Evolutionary conservation across 371 early-diverging fungal species (phyloP).

Genomic region (Lichtheimia corymbifera): DNA sequence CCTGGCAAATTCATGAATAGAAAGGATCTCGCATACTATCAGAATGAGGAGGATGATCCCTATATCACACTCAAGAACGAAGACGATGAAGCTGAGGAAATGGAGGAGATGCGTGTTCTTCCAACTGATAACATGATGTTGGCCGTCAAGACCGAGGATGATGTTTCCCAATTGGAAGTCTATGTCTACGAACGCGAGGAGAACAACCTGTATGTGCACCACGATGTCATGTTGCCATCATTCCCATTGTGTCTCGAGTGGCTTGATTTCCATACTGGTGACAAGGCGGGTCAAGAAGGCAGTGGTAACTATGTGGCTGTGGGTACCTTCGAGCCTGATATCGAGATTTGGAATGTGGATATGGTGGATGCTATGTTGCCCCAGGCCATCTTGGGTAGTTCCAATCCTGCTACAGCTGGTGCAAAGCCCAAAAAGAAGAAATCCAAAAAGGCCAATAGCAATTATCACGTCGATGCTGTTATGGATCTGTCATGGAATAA

Average conservation of each 20-base stretch:
- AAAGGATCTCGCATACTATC: constrained; percentile 80
- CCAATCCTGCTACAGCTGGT: neutral
- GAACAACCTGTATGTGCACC: constrained; percentile 94
- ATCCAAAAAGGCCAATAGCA: constrained; percentile 62
- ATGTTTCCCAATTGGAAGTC: constrained; percentile 91
- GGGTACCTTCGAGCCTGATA: constrained; percentile 94
- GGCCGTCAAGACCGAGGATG: constrained; percentile 94
- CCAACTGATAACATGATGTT: constrained; percentile 86
- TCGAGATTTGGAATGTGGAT: constrained; percentile 98
- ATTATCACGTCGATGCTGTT: constrained; percentile 91
- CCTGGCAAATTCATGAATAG: constrained; percentile 67
- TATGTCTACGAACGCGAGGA: constrained; percentile 83
- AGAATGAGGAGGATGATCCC: constrained; percentile 80
- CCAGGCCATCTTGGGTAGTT: constrained; percentile 81
- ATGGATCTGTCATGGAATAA: constrained; percentile 94
- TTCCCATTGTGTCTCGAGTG: constrained; percentile 96
- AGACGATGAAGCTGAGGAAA: constrained; percentile 78
- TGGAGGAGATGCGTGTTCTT: constrained; percentile 75
- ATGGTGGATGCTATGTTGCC: constrained; percentile 89
- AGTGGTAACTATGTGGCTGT: constrained; percentile 88
- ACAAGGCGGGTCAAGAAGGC: constrained; percentile 53
- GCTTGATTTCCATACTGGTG: constrained; percentile 81
- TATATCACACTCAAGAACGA: constrained; percentile 68
- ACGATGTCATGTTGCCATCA: constrained; percentile 96
- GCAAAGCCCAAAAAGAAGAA: constrained; percentile 63